These are phyloP conservation scores for Podaxis sp. DNA, from an alignment of 768 basidiomycete genomes.

Conservation along the genomic window DNA sequence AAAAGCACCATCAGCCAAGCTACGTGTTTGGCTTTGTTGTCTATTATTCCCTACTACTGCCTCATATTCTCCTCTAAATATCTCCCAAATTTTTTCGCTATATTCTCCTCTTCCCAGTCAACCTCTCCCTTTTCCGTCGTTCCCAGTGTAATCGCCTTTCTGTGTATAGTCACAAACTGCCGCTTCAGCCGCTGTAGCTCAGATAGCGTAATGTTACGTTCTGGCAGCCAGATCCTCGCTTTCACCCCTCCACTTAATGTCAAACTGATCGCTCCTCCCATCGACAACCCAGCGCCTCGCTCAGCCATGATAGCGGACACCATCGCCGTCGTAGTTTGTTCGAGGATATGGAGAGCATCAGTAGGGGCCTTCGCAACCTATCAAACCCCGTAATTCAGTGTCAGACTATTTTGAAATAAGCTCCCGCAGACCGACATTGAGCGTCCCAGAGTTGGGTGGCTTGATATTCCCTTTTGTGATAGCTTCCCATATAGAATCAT, in stretches of 20 bases:
- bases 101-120: slow-evolving; percentile 71
- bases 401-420: background rate
- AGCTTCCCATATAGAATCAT: slow-evolving; percentile 73
- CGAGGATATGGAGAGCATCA: slow-evolving; percentile 84
- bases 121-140: slow-evolving; percentile 73
- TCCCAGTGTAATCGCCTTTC: slow-evolving; percentile 82
- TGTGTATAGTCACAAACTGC: slow-evolving; percentile 88
- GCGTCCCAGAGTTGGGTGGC: slow-evolving; percentile 83
- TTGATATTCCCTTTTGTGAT: slow-evolving; percentile 77
- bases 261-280: slow-evolving; percentile 50
- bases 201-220: slow-evolving; percentile 71
- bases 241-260: slow-evolving; percentile 36
- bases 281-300: slow-evolving; percentile 47
- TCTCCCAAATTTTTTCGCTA: slow-evolving; percentile 63
- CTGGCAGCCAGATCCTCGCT: slow-evolving; percentile 57
- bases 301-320: slow-evolving; percentile 69
- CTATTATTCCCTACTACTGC: slow-evolving; percentile 19
- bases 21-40: slow-evolving; percentile 10
- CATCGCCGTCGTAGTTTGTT: slow-evolving; percentile 66
- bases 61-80: slow-evolving; percentile 72
- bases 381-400: background rate
- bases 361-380: slow-evolving; percentile 81
- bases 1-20: background rate
- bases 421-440: slow-evolving; percentile 42
- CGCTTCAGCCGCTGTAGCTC: slow-evolving; percentile 88